Percentiles rank a stretch among this genome's conserved stretches.
phyloP scores from a whole-genome alignment of 73 alveolate species.

The Urostyla sp. region DNA sequence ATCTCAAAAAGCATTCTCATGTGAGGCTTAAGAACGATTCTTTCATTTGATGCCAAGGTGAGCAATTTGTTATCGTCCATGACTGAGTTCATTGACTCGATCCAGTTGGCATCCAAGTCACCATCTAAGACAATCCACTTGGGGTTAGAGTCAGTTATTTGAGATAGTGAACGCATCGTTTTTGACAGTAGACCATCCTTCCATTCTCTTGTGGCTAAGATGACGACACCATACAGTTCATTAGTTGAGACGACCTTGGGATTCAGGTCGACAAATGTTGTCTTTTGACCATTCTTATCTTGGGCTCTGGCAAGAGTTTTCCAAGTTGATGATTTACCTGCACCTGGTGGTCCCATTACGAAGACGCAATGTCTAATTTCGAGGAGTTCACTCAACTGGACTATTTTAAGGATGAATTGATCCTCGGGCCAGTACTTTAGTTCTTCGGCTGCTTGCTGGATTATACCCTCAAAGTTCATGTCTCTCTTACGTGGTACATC shows the following conservation, averaged over 20 bases:
- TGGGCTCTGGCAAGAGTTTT: conserved; percentile 98
- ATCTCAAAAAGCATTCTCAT: conserved; percentile 99
- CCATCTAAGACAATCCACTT: conserved; percentile 99
- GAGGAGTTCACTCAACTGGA: conserved; percentile 91
- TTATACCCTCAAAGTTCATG: conserved; percentile 92
- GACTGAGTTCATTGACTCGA: conserved; percentile 99
- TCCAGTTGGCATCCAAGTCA: conserved; percentile 99
- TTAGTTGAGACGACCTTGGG: conserved; percentile 99
- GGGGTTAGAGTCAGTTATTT: conserved; percentile 96
- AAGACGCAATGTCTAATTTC: conserved; percentile 99
- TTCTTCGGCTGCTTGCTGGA: conserved; percentile 91
- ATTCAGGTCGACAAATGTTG: conserved; percentile 96
- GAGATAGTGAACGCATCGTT: conserved; percentile 97
- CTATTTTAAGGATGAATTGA: conserved; percentile 95
- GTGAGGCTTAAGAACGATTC: conserved; percentile 99
- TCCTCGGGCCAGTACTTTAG: conserved; percentile 94
- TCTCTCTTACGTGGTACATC: conserved; percentile 97
- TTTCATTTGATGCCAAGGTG: conserved; percentile 98
- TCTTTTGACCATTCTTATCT: conserved; percentile 96
- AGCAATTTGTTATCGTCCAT: conserved; percentile 99
- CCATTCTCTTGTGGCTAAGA: conserved; percentile 99
- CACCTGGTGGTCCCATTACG: conserved; percentile 99
- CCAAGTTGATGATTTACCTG: conserved; percentile 98
- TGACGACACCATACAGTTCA: conserved; percentile 99
- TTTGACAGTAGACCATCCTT: conserved; percentile 99